Evolutionary conservation across 2,329 filamentous ascomycete genomes (phyloP), one percentile per base, ranked within the genome.

Genomic region (Mariannaea elegans): DNA sequence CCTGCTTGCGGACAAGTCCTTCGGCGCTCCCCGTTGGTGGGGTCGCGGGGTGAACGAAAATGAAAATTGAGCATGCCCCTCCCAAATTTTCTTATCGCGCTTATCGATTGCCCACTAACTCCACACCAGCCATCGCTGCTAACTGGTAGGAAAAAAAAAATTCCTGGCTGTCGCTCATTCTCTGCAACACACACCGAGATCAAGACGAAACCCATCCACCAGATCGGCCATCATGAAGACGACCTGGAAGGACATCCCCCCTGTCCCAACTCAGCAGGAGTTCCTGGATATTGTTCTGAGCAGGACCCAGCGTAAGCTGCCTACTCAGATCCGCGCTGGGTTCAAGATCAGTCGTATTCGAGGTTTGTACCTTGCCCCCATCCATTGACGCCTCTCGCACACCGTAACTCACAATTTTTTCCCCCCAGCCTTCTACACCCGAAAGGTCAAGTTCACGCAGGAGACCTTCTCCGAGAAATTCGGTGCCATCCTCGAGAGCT

Each of bases 391-490:
- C 41, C 24, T 42, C 14, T 41, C 46, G 54, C 46, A 36, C 24
- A 27, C 50, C 41, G 41, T 49, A 36, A 44, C 52, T 48, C 14
- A 39, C 24, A 7, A 44, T 38, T 16, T 12, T 5, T 3, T 7
- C 18, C 68, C 57, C n/a, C 23, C 41, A 89, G 90, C 87, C 48
- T 98, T 98, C 81, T 98, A 98, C 79, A 97, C 94, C 44, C 85
- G 95, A 77, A 98, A 98, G 81, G 94, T 97, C 84, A 98, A 98
- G 80, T 99, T 93, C 80, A 97, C 95, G 6, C 90, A 94, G 74
- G 95, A 99, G 81, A 98, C 94, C 39, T 97, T 97, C 78, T 89
- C 89, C 66, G 95, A 99, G 78, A 98, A 98, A 81, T 88, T 99
- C 68, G 87, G 88, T 68, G 87, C 89, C 61, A 97, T 97, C 73